phyloP scores from a whole-genome alignment of 1,284 basidiomycete genomes.

The Gomphus bonarii region DNA sequence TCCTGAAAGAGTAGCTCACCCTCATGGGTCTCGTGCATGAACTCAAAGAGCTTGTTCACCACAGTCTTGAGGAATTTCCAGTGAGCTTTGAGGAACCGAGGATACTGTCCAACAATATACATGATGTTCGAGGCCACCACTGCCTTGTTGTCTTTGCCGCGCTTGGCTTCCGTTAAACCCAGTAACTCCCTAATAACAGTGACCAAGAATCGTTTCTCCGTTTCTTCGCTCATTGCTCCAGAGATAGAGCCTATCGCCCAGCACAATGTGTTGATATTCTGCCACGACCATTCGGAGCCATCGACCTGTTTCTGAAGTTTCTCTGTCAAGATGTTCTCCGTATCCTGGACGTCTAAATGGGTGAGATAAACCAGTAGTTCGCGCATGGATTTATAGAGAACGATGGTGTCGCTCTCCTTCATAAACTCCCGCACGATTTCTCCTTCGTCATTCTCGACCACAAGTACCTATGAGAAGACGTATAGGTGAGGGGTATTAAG shows the following conservation, averaged over 20 bases:
- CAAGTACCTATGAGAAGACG: slow-evolving; percentile 29
- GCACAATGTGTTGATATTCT: slow-evolving; percentile 54
- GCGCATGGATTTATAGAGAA: slow-evolving; percentile 57
- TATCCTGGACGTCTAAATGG: slow-evolving; percentile 50
- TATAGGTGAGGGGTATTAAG: background rate
- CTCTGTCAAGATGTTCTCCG: slow-evolving; percentile 51
- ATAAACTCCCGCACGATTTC: slow-evolving; percentile 58
- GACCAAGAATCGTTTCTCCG: slow-evolving; percentile 55
- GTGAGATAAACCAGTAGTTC: slow-evolving; percentile 52
- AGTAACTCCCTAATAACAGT: slow-evolving; percentile 58
- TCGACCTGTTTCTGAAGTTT: slow-evolving; percentile 52
- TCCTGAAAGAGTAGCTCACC: slow-evolving; percentile 22
- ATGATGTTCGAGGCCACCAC: slow-evolving; percentile 61
- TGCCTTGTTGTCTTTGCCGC: slow-evolving; percentile 61
- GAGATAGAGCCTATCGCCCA: slow-evolving; percentile 61
- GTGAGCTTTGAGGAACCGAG: slow-evolving; percentile 56
- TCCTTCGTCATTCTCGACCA: slow-evolving; percentile 59
- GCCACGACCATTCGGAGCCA: slow-evolving; percentile 56
- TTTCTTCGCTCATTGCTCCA: slow-evolving; percentile 56
- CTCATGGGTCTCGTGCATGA: slow-evolving; percentile 61
- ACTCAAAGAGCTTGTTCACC: slow-evolving; percentile 61
- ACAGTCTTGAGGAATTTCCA: slow-evolving; percentile 66
- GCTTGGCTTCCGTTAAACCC: slow-evolving; percentile 53
- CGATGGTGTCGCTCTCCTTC: slow-evolving; percentile 58
- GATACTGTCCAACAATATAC: slow-evolving; percentile 63